Evolutionary conservation across 495 filamentous ascomycete species (phyloP), one percentile per base, ranked within the genome.

Genomic region (Chaetomium fimeti): DNA sequence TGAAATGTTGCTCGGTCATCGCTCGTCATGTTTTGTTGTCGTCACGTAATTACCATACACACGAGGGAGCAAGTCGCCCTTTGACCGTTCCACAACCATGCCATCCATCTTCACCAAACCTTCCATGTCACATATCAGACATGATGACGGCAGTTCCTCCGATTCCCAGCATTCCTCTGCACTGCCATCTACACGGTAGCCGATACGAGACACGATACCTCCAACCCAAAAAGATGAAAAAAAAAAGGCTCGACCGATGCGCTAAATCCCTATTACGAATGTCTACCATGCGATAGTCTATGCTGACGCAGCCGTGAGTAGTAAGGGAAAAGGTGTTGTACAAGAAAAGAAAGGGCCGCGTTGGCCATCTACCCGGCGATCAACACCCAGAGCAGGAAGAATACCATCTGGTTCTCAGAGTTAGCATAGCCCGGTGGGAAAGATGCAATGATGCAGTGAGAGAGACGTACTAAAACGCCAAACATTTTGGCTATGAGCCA

Each of bases 401-500:
- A 72, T 40, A 72, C 68, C 68, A 70, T 73, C 69, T 71, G 51
- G 8, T 4, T 8, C 12, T 16, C 3, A 22, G n/a, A 4, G 64
- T 66, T 52, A 60, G 42, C 29, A 29, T 24, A 16, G 0, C 47
- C 47, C 3, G 11, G 15, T n/a, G 20, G 16, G 57, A 47, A 71
- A 78, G 73, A 13, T 36, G 32, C 32, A 36, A 36, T 32, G 29
- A 27, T 15, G 8, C 16, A 48, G 24, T 9, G 82, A 74, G 64
- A 81, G 65, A 81, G 79, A 70, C 81, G 81, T 80, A 88, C 86
- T 45, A 88, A 75, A 24, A 88, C 90, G 61, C 94, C 94, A 84
- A 98, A 97, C 95, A 98, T 98, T 84, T 98, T 97, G 18, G 93
- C 95, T 59, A 98, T 86, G 54, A 98, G 78, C 94, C 95, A 98